A percentile compares a stretch with the other conserved stretches of the same genome.
Conservation (phyloP, 495 filamentous ascomycete genomes). For the Antarctomyces pellizariae region DNA sequence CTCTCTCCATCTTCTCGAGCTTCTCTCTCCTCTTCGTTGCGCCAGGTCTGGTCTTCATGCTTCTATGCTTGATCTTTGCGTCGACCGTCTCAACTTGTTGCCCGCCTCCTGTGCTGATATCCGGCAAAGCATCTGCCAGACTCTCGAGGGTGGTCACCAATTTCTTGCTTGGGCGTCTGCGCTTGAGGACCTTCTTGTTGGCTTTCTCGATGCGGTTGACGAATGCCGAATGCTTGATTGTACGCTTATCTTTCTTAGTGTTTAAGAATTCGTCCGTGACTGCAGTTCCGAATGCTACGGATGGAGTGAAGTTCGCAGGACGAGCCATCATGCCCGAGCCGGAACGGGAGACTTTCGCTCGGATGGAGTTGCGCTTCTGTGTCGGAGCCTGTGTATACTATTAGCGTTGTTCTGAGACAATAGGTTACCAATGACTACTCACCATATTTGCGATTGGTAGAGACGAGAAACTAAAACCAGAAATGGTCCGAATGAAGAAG, state of each 20-base stretch:
- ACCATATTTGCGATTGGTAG: too few species aligned
- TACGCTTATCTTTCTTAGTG: constrained; percentile 54
- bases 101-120: constrained; percentile 16
- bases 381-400: constrained; percentile 22
- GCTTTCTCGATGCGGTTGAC: constrained; percentile 50
- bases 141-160: constrained; percentile 54
- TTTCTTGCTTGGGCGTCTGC: constrained; percentile 48
- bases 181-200: constrained; percentile 20
- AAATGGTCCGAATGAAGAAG: too few species aligned
- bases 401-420: too few species aligned
- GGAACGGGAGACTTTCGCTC: constrained; percentile 16
- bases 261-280: constrained; percentile 26
- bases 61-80: constrained; percentile 36
- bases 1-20: constrained; percentile 52
- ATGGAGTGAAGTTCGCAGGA: constrained; percentile 2
- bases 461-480: too few species aligned
- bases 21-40: constrained; percentile 65
- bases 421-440: too few species aligned
- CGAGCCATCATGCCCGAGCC: constrained; percentile 5
- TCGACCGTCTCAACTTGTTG: constrained; percentile 10
- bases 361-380: constrained; percentile 21
- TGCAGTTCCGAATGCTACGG: constrained; percentile 15
- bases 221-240: constrained; percentile 52
- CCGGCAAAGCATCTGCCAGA: constrained; percentile 53
- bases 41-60: constrained; percentile 46